Evolutionary conservation across 805 yeast genomes (phyloP), one percentile per base, ranked within the genome.

Genomic region (Yamadazyma phyllophila): DNA sequence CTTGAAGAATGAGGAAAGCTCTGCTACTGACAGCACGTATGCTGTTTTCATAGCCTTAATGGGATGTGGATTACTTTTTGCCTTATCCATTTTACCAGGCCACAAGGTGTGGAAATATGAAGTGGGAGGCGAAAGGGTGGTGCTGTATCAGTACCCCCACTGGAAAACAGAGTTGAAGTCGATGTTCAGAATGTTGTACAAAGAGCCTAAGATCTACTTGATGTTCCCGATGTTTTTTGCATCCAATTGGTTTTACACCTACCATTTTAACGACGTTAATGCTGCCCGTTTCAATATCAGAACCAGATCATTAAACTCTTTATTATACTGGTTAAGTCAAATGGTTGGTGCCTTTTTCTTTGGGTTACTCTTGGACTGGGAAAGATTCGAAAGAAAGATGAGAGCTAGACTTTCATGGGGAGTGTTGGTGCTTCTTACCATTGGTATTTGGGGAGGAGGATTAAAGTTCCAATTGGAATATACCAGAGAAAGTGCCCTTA

Each of bases 161-260:
- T 63, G 76, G 69, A 63, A 64, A 51, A 58, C 67, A 15, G 83
- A 80, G 53, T 45, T 78, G 12, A 26, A 20, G 13, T 43, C 49
- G 15, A 49, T 49, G 52, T 35, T 45, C 14, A 45, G 36, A 32
- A 43, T 49, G 44, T 31, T 49, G n/a, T 43, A 43, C 16, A 40
- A 49, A 30, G 52, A 49, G 34, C 77, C 77, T 36, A 68, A 63
- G 59, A 76, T 80, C 41, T 58, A 75, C 27, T 41, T 44, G 26
- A 54, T 80, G 59, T 74, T 81, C 69, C 86, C 85, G 27, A 74
- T 79, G 78, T 81, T 81, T 59, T 76, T 77, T 53, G 71, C 82
- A 16, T 77, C 85, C 36, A 81, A 81, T 67, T 81, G 81, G 81
- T 81, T 79, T 65, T 80, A 80, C 68, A 77, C 85, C 37, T 81